A percentile compares a stretch with the other conserved stretches of the same genome.
Conservation (phyloP, 129 eudicot species). For the Dittrichia graveolens region DNA sequence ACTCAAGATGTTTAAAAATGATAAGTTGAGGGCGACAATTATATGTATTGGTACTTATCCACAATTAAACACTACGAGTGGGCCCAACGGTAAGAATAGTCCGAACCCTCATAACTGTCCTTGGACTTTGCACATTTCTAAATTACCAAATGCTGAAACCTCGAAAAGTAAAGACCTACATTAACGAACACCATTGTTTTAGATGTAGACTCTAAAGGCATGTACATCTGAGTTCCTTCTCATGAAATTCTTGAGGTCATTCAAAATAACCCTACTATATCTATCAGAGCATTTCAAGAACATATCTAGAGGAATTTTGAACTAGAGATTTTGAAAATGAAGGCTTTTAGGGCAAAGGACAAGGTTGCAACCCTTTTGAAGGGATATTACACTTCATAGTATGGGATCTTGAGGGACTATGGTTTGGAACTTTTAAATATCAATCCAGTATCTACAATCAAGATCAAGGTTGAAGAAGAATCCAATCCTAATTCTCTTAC, state of each 20-base stretch:
- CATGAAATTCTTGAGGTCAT: neutral
- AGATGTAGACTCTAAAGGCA: neutral
- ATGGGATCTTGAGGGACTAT: neutral
- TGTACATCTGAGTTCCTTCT: neutral
- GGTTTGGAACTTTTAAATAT: neutral
- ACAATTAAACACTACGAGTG: no score
- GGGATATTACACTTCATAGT: neutral
- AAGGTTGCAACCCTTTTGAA: no score
- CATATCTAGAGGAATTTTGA: neutral
- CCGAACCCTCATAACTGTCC: neutral
- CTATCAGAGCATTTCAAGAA: neutral
- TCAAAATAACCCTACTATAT: neutral
- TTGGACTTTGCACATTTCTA: neutral
- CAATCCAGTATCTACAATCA: neutral
- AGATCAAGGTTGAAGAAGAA: no score
- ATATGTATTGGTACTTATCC: no score
- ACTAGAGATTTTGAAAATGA: neutral
- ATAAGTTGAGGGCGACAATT: no score
- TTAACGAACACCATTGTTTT: neutral
- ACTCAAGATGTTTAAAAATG: no score
- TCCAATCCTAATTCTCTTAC: no score
- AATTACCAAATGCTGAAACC: neutral
- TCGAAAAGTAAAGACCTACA: no score
- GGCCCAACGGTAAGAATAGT: no score
- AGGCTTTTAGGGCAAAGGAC: neutral